These are phyloP conservation scores for Ilex asprella DNA, from an alignment of 257 asterid species.

Conservation along the genomic window DNA sequence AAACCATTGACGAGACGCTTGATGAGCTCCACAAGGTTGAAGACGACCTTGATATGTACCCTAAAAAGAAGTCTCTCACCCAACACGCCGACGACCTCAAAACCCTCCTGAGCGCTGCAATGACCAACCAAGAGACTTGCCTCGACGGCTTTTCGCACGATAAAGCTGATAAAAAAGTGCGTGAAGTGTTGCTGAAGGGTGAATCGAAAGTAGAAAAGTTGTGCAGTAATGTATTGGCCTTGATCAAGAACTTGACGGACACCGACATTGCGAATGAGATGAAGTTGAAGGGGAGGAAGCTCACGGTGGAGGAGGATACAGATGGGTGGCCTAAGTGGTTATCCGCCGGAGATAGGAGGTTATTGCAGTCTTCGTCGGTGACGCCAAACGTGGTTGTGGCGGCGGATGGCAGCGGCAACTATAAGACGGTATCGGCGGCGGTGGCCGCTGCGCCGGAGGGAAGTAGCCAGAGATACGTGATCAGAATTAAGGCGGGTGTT, in stretches of 20 bases:
- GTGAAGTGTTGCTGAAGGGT: conserved; percentile 42
- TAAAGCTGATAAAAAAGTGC: conserved; percentile 35
- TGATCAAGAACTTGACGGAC: conserved; percentile 69
- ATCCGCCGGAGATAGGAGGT: not conserved
- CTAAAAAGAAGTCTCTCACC: conserved; percentile 40
- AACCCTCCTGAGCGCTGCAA: conserved; percentile 67
- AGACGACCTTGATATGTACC: conserved; percentile 43
- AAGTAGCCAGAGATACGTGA: conserved; percentile 51
- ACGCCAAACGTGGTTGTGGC: conserved; percentile 34
- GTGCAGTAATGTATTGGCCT: conserved; percentile 76
- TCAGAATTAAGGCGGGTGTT: conserved; percentile 45
- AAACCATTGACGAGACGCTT: conserved; percentile 47
- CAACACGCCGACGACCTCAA: conserved; percentile 68
- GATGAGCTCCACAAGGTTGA: conserved; percentile 57
- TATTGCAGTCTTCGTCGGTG: not conserved
- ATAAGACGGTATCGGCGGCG: conserved; percentile 34
- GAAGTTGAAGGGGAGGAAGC: conserved; percentile 11
- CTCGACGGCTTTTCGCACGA: conserved; percentile 80
- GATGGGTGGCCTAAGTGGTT: not conserved
- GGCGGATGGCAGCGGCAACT: conserved; percentile 57
- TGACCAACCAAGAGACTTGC: conserved; percentile 77
- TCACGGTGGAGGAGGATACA: not conserved
- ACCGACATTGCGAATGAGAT: conserved; percentile 38
- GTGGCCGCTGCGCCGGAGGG: conserved; percentile 70
- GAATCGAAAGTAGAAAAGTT: conserved; percentile 51